A percentile compares a stretch with the other conserved stretches of the same genome.
Evolutionary conservation across 2,329 filamentous ascomycete genomes (phyloP).

Genomic region (Aureobasidium uvarum): DNA sequence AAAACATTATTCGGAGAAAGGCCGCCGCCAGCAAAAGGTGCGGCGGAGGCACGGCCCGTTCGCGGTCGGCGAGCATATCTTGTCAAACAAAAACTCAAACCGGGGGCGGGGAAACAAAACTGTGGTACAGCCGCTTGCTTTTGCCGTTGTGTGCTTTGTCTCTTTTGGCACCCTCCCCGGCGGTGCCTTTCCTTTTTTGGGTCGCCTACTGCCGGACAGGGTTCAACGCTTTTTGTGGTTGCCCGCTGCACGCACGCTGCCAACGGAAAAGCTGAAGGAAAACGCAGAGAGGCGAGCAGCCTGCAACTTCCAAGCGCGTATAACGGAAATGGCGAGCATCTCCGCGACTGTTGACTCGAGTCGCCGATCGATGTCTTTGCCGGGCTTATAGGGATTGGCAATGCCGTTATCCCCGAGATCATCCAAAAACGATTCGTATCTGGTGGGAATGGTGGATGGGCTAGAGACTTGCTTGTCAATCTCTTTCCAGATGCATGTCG

Average conservation of each 20-base stretch:
- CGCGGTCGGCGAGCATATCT: background rate
- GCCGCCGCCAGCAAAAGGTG: too few relatives aligned
- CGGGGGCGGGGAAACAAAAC: background rate
- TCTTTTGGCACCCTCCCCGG: background rate
- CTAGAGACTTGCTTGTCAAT: background rate
- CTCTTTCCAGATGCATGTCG: background rate
- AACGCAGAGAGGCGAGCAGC: background rate
- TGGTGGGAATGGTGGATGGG: background rate
- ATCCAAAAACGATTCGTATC: background rate
- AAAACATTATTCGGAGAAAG: too few relatives aligned
- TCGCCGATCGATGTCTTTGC: background rate
- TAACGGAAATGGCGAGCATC: slow-evolving; percentile 1
- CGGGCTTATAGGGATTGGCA: background rate
- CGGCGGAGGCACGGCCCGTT: background rate
- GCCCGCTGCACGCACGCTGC: background rate
- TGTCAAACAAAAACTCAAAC: background rate
- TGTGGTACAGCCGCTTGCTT: background rate
- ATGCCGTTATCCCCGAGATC: background rate
- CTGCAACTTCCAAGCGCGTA: background rate
- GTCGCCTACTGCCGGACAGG: slow-evolving; percentile 11
- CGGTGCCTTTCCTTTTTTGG: background rate
- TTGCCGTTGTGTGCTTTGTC: background rate
- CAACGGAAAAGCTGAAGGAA: background rate
- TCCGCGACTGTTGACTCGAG: slow-evolving; percentile 2
- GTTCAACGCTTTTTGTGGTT: background rate